Evolutionary conservation across 176 grass and related monocot genomes (phyloP).

Genomic region (Themeda triandra): DNA sequence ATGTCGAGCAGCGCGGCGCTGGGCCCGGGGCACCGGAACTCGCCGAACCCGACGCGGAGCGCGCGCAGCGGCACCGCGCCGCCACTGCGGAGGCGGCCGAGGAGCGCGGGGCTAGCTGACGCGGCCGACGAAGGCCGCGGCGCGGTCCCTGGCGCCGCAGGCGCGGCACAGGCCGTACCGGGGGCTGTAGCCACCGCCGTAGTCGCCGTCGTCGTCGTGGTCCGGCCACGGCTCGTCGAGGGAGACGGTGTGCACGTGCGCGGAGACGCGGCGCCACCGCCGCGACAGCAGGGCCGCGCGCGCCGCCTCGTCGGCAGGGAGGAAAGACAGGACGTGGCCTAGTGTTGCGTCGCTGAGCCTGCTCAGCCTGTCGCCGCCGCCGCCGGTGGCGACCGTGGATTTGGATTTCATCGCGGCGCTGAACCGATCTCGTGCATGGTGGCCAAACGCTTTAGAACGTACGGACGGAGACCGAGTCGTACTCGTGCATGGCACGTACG

Average conservation of each 20-base stretch:
- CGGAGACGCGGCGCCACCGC: neutral
- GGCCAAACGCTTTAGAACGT: too few species aligned
- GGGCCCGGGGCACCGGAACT: too few species aligned
- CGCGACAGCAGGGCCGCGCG: neutral
- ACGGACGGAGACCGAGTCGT: too few species aligned
- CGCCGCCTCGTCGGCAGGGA: neutral
- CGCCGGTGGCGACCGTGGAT: neutral
- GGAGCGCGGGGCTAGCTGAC: too few species aligned
- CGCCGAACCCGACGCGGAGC: constrained; percentile 16
- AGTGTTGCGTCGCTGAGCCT: neutral
- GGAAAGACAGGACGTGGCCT: constrained; percentile 22
- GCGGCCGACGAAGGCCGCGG: neutral
- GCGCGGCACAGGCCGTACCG: accelerated
- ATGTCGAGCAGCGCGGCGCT: neutral
- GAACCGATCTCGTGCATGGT: too few species aligned
- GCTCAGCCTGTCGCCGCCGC: constrained; percentile 12
- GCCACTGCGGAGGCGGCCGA: neutral
- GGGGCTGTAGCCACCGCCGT: neutral
- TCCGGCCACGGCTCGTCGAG: neutral
- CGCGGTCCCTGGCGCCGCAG: neutral
- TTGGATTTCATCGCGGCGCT: neutral
- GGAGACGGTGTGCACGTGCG: constrained; percentile 8
- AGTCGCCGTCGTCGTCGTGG: too few species aligned
- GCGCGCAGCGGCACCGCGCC: neutral
- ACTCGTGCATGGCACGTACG: too few species aligned